Conservation (phyloP, 2,329 filamentous ascomycete species). For the Talaromyces sp. region DNA sequence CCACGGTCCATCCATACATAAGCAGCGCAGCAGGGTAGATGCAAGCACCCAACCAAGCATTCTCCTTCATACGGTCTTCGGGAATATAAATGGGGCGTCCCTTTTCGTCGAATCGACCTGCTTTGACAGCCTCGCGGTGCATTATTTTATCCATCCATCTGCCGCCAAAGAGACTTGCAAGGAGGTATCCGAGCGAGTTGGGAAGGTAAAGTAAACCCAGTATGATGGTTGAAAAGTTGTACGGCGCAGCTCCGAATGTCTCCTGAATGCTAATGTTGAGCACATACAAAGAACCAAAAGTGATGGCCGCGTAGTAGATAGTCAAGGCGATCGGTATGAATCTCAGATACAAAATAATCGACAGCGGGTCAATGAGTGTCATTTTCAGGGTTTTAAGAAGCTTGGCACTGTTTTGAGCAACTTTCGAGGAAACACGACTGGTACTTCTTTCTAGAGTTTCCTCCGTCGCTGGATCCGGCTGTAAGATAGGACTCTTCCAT, state of each 20-base stretch:
- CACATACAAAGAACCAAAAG: slow-evolving; percentile 72
- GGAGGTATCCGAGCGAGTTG: slow-evolving; percentile 67
- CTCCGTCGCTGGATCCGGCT: slow-evolving; percentile 23
- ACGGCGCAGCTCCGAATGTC: slow-evolving; percentile 64
- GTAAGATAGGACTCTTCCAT: slow-evolving; percentile 31
- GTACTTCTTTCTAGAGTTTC: slow-evolving; percentile 29
- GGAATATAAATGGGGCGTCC: slow-evolving; percentile 67
- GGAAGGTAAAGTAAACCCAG: slow-evolving; percentile 77
- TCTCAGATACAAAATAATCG: slow-evolving; percentile 66
- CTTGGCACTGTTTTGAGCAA: slow-evolving; percentile 57
- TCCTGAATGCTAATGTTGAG: slow-evolving; percentile 74
- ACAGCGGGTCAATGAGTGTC: slow-evolving; percentile 68
- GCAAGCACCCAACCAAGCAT: slow-evolving; percentile 70
- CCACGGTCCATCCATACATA: slow-evolving; percentile 72
- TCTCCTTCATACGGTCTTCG: slow-evolving; percentile 79
- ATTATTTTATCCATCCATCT: slow-evolving; percentile 79
- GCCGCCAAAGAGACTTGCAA: slow-evolving; percentile 66
- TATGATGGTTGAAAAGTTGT: slow-evolving; percentile 65
- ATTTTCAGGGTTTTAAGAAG: slow-evolving; percentile 55
- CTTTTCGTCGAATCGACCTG: slow-evolving; percentile 63
- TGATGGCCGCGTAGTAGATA: slow-evolving; percentile 70
- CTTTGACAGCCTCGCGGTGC: slow-evolving; percentile 68
- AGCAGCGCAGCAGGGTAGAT: slow-evolving; percentile 69
- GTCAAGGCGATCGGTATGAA: slow-evolving; percentile 71
- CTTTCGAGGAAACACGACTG: slow-evolving; percentile 60